Base-by-base conservation (phyloP, 116 monocot genomes). In the Dioscorea cayenensis region DNA sequence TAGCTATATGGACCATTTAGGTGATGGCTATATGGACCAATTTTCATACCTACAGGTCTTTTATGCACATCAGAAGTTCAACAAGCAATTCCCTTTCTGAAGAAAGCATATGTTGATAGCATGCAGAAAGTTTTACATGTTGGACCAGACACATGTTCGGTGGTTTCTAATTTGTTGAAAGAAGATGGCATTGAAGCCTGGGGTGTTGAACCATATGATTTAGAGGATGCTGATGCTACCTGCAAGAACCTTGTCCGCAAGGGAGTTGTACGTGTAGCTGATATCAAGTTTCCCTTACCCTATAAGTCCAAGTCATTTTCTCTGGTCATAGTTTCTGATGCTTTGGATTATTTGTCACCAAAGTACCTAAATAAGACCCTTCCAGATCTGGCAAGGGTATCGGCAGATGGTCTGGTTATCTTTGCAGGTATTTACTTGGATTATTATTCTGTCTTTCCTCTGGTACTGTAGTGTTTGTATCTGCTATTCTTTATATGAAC, bases 201-300 rank as follows among this genome's bases (percentile, higher is more conserved):
- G 88, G 91, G 91, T 51, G 69, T 92, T 28, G 91, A 92, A 28
- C 91, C 91, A 62, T 92, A 92, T 71, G 91, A 92, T 37, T 51
- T 88, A 62, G 91, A 92, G 62, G 91, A 92, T 73, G 80, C 85
- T 51, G 88, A 92, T 36, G 77, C 63, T 75, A 66, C 64, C 63
- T 92, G 91, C 91, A 92, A 77, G 77, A 83, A 72, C 71, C 87
- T 92, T 72, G 85, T 92, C 49, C 83, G 83, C 66, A 92, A 92
- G 65, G 91, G 91, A n/a, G 72, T 85, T 70, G 91, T 87, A 38
- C 87, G 91, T 63, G 76, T 78, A 28, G 80, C 85, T 63, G 91
- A 91, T 75, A 81, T 91, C 63, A 91, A 91, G 74, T 91, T 91
- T 71, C 81, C 91, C 74, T 69, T 85, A 16, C 91, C 91, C 10